A percentile compares a stretch with the other conserved stretches of the same genome.
Evolutionary conservation across 2,329 filamentous ascomycete genomes (phyloP).

Genomic region (Fusarium floridanum): DNA sequence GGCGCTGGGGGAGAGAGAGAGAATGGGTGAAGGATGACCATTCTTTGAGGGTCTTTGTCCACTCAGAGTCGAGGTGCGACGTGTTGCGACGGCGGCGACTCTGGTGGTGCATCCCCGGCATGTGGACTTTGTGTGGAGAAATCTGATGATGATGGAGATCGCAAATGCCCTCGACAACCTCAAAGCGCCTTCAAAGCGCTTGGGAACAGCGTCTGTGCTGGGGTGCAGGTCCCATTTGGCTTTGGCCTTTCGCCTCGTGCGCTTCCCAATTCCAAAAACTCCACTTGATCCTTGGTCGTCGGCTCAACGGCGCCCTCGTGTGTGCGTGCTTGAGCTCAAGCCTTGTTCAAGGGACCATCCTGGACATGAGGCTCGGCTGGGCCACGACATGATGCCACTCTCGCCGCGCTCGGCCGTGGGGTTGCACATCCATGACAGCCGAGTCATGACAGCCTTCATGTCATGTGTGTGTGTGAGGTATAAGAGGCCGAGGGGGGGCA

Average conservation of each 20-base stretch:
- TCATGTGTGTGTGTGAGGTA: constrained; percentile 25
- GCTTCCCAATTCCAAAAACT: constrained; percentile 15
- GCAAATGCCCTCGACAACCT: constrained; percentile 13
- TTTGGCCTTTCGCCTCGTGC: constrained; percentile 25
- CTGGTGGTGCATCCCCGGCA: constrained; percentile 42
- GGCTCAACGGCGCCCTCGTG: constrained; percentile 21
- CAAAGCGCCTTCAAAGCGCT: constrained; percentile 23
- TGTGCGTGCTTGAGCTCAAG: neutral
- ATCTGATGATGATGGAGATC: constrained; percentile 38
- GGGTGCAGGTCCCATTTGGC: constrained; percentile 30
- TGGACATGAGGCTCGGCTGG: constrained; percentile 36
- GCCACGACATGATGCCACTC: constrained; percentile 34
- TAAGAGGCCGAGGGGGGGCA: constrained; percentile 23
- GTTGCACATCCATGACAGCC: constrained; percentile 17
- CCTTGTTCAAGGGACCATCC: constrained; percentile 12
- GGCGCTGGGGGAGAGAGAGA: constrained; percentile 16
- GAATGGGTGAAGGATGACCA: constrained; percentile 18
- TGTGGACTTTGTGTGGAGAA: constrained; percentile 43
- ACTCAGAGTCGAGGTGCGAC: constrained; percentile 42
- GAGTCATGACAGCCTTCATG: neutral
- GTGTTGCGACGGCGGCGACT: constrained; percentile 44
- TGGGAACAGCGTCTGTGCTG: constrained; percentile 40
- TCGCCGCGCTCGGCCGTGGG: constrained; percentile 15
- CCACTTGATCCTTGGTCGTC: constrained; percentile 26
- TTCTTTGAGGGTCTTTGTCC: constrained; percentile 31